These are phyloP conservation scores for Trichophyton verrucosum DNA, from an alignment of 2,329 filamentous ascomycete species.

Conservation along the genomic window DNA sequence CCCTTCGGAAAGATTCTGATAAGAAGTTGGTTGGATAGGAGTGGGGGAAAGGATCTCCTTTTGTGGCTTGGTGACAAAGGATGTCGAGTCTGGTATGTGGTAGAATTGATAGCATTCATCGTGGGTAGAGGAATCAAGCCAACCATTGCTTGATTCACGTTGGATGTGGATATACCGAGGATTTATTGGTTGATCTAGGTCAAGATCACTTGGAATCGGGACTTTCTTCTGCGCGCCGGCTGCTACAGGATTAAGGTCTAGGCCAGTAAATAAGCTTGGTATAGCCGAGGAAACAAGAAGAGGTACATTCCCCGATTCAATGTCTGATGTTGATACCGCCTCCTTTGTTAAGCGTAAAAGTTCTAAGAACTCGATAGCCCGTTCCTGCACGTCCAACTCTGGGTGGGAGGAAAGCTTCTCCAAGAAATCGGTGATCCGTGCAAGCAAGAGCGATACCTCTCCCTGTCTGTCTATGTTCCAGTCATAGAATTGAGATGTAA, in stretches of 20 bases:
- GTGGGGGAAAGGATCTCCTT: conserved; percentile 17
- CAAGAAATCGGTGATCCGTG: conserved; percentile 67
- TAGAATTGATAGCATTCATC: conserved; percentile 29
- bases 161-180: conserved; percentile 57
- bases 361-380: conserved; percentile 84
- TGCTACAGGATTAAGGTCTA: conserved; percentile 87
- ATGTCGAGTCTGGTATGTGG: conserved; percentile 21
- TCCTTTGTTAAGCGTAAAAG: conserved; percentile 77
- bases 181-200: conserved; percentile 74
- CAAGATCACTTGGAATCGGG: conserved; percentile 60
- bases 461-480: conserved; percentile 68
- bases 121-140: conserved; percentile 38
- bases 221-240: conserved; percentile 73
- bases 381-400: conserved; percentile 85
- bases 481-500: conserved; percentile 52
- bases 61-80: conserved; percentile 3
- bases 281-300: conserved; percentile 82
- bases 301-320: conserved; percentile 48
- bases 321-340: conserved; percentile 38
- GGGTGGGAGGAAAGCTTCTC: conserved; percentile 72
- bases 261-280: conserved; percentile 70
- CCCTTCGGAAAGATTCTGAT: conserved; percentile 22
- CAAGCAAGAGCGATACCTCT: conserved; percentile 62
- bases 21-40: conserved; percentile 20
- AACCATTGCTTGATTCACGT: conserved; percentile 40